Evolutionary conservation across 2,329 filamentous ascomycete species (phyloP).

Genomic region (Ascochyta pisi): DNA sequence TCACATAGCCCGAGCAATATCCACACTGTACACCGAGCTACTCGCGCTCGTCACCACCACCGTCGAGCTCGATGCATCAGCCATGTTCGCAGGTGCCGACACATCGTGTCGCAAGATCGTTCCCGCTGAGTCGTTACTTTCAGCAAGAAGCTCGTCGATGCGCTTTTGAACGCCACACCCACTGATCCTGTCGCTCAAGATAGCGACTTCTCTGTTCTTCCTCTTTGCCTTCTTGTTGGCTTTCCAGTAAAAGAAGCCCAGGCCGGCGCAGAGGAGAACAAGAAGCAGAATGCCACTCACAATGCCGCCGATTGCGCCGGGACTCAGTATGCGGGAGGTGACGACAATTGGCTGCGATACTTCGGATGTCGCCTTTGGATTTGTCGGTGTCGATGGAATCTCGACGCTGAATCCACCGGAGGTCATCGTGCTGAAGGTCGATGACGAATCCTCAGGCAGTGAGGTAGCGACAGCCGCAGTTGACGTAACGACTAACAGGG

Average conservation of each 20-base stretch:
- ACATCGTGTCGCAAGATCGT: not conserved
- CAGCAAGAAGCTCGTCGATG: constrained; percentile 14
- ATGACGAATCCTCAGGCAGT: not conserved
- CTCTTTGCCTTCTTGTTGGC: constrained; percentile 12
- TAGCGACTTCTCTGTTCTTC: constrained; percentile 14
- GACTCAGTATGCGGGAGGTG: not conserved
- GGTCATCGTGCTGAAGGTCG: not conserved
- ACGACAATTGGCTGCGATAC: not conserved
- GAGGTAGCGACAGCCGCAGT: constrained; percentile 1
- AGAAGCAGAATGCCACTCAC: not conserved
- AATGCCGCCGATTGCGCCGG: constrained; percentile 1
- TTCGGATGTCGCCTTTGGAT: not conserved
- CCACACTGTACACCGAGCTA: constrained; percentile 2
- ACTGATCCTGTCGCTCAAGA: constrained; percentile 11
- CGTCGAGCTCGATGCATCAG: not conserved
- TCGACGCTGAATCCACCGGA: not conserved
- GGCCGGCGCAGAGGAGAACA: not conserved
- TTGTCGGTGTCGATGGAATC: not conserved
- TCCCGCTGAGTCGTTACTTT: not conserved
- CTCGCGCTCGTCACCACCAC: not conserved
- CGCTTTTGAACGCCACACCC: constrained; percentile 11
- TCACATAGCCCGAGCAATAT: not conserved
- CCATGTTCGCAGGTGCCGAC: not conserved
- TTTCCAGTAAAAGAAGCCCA: constrained; percentile 11
- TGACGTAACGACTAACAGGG: not conserved